These are phyloP conservation scores for Sequoiadendron giganteum DNA, from an alignment of 75 land plant genomes.

Conservation along the genomic window DNA sequence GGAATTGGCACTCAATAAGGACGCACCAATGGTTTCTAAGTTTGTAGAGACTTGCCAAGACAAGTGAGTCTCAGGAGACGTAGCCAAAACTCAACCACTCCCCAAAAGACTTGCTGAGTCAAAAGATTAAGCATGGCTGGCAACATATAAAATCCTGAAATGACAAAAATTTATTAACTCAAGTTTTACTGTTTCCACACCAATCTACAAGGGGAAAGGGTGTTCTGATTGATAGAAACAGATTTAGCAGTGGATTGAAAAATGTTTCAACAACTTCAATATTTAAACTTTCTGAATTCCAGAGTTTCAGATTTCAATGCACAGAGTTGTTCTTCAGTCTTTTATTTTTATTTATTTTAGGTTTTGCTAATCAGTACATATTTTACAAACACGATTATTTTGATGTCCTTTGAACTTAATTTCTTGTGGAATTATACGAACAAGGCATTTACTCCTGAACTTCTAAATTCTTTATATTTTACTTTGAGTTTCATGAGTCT, in stretches of 20 bases:
- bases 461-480: background rate
- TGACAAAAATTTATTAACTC: no score
- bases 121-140: background rate
- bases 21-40: background rate
- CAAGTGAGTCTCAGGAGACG: background rate
- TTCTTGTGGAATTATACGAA: background rate
- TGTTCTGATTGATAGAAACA: no score
- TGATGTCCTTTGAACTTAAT: background rate
- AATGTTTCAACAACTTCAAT: background rate
- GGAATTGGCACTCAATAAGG: background rate
- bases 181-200: no score
- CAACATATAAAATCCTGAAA: background rate
- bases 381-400: background rate
- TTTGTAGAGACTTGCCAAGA: background rate
- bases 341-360: background rate
- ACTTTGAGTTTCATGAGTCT: background rate
- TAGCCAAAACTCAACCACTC: background rate
- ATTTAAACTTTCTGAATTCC: no score
- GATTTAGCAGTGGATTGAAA: no score
- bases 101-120: background rate
- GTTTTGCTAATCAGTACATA: background rate
- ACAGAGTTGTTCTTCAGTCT: background rate
- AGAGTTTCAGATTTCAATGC: background rate
- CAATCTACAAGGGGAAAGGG: no score
- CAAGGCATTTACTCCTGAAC: background rate